phyloP scores from a whole-genome alignment of 306 rosid genomes.

The Ammopiptanthus mongolicus region DNA sequence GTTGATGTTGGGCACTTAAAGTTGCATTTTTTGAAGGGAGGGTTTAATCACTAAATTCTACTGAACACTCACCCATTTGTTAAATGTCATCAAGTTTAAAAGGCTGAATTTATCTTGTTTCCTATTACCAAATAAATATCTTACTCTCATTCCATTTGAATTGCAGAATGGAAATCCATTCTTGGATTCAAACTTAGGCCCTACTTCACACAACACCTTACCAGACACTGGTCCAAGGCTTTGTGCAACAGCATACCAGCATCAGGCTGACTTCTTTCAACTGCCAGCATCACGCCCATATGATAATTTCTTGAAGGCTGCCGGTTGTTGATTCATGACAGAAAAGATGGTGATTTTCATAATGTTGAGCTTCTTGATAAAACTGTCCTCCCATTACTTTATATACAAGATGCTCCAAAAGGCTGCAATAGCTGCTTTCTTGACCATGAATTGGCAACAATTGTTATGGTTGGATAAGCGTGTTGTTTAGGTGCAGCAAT shows the following conservation, averaged over 20 bases:
- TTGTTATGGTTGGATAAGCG: not conserved
- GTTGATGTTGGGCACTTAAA: not conserved
- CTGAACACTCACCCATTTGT: not conserved
- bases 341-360: not conserved
- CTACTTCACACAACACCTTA: constrained; percentile 30
- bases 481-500: not conserved
- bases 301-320: constrained; percentile 78
- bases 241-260: constrained; percentile 61
- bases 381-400: not conserved
- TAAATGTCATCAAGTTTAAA: constrained; percentile 6
- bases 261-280: constrained; percentile 50
- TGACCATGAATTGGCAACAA: constrained; percentile 13
- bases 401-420: constrained; percentile 12
- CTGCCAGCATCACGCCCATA: constrained; percentile 72
- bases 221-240: constrained; percentile 35
- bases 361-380: constrained; percentile 6
- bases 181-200: constrained; percentile 35
- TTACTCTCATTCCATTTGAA: constrained; percentile 15
- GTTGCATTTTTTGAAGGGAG: not conserved
- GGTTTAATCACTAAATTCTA: not conserved
- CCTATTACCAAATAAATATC: not conserved
- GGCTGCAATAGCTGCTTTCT: constrained; percentile 21
- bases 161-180: constrained; percentile 71
- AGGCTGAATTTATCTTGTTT: not conserved
- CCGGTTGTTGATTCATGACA: constrained; percentile 55